Conservation (phyloP, 305 asterid genomes). For the Withania somnifera region DNA sequence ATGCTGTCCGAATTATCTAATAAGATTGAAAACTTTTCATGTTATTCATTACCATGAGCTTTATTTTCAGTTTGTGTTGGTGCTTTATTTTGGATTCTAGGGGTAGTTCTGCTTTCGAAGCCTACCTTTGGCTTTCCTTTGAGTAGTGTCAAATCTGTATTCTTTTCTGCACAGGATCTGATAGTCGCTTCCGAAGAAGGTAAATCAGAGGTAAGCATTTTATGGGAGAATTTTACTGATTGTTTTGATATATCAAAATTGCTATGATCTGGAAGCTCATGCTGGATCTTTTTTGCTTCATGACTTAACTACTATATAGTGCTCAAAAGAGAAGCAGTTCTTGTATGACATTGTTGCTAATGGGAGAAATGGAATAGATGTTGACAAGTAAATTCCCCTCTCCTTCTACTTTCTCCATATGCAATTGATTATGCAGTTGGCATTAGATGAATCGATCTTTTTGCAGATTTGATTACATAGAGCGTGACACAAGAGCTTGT, state of each 20-base stretch:
- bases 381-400: conserved; percentile 58
- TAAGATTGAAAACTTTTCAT: not conserved
- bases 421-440: not conserved
- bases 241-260: not conserved
- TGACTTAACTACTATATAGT: conserved; percentile 26
- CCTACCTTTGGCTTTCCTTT: not conserved
- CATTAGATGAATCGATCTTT: conserved; percentile 6
- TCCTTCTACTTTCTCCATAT: conserved; percentile 3
- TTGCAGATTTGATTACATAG: conserved; percentile 78
- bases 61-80: not conserved
- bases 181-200: conserved; percentile 50
- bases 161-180: conserved; percentile 50
- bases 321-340: conserved; percentile 51
- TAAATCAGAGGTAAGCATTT: conserved; percentile 40
- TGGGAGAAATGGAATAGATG: conserved; percentile 92
- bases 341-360: conserved; percentile 85
- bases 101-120: not conserved
- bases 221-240: not conserved
- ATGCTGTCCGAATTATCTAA: not conserved
- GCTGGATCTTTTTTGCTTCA: not conserved
- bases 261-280: not conserved
- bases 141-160: not conserved
- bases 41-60: not conserved
- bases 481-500: conserved; percentile 88
- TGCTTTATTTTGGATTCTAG: not conserved